These are phyloP conservation scores for Penicillium sp. DNA, from an alignment of 2,329 filamentous ascomycete species.

Conservation along the genomic window DNA sequence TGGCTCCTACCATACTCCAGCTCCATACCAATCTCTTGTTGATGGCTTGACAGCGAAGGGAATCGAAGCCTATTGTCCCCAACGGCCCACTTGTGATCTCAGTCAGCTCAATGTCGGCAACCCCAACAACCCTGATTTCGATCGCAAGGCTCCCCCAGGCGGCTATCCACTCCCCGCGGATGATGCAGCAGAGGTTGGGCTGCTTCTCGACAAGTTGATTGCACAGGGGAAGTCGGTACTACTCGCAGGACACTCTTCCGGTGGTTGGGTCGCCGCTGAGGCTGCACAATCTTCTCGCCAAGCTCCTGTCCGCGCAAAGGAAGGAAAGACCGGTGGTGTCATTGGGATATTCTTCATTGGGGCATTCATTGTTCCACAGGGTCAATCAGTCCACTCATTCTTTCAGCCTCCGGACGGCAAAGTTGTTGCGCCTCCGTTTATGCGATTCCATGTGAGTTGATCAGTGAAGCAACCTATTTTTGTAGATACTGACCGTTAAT, in stretches of 20 bases:
- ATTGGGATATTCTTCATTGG: slow-evolving; percentile 34
- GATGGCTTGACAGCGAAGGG: slow-evolving; percentile 22
- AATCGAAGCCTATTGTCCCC: slow-evolving; percentile 37
- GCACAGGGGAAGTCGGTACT: slow-evolving; percentile 31
- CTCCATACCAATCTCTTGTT: slow-evolving; percentile 31
- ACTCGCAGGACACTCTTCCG: slow-evolving; percentile 34
- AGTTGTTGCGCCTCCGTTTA: slow-evolving; percentile 24
- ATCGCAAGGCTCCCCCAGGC: slow-evolving; percentile 24
- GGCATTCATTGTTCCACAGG: slow-evolving; percentile 32
- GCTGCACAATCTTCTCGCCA: slow-evolving; percentile 31
- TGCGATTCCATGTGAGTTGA: slow-evolving; percentile 30
- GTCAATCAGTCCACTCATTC: slow-evolving; percentile 33
- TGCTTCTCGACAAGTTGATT: slow-evolving; percentile 4
- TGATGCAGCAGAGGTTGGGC: slow-evolving; percentile 5
- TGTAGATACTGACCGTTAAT: not conserved
- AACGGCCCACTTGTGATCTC: slow-evolving; percentile 45
- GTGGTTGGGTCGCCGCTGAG: slow-evolving; percentile 38
- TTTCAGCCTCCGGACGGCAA: slow-evolving; percentile 32
- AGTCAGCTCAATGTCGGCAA: slow-evolving; percentile 62
- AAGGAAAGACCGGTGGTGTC: slow-evolving; percentile 24
- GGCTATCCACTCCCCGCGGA: slow-evolving; percentile 29
- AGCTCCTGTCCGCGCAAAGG: slow-evolving; percentile 14
- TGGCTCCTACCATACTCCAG: slow-evolving; percentile 32
- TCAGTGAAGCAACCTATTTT: accelerated
- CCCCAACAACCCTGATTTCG: slow-evolving; percentile 35